Percentiles rank a stretch among this genome's conserved stretches.
phyloP scores from a whole-genome alignment of 1,284 basidiomycete species.

The Termitomyces sp. region DNA sequence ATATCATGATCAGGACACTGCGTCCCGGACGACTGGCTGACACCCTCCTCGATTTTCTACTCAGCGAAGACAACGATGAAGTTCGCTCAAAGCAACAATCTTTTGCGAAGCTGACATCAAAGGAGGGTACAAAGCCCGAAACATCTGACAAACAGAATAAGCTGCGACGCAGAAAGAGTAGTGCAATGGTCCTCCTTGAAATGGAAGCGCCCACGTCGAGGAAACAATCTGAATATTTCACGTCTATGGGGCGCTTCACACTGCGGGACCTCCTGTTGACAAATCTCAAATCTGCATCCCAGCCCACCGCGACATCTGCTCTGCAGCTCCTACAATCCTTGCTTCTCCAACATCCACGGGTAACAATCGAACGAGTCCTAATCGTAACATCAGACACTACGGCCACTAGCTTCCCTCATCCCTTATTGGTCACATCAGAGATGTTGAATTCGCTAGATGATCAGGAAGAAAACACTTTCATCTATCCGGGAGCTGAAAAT shows the following conservation, averaged over 20 bases:
- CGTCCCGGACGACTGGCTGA: conserved; percentile 66
- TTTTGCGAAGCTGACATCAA: conserved; percentile 32
- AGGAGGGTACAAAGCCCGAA: conserved; percentile 30
- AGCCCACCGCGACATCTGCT: conserved; percentile 66
- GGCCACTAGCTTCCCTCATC: conserved; percentile 74
- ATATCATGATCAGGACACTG: conserved; percentile 78
- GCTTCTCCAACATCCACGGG: conserved; percentile 62
- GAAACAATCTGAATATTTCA: conserved; percentile 75
- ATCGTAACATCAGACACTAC: conserved; percentile 61
- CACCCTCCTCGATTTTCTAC: conserved; percentile 72
- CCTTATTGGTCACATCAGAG: conserved; percentile 33
- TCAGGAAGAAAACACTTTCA: conserved; percentile 65
- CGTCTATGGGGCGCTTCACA: conserved; percentile 81
- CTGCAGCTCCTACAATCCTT: conserved; percentile 78
- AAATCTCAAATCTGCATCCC: conserved; percentile 66
- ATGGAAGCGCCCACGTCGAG: conserved; percentile 73
- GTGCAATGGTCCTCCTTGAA: conserved; percentile 79
- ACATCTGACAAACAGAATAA: conserved; percentile 41
- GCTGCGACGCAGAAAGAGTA: conserved; percentile 65
- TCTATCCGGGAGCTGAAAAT: conserved; percentile 53
- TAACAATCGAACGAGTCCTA: conserved; percentile 65
- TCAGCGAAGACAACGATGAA: conserved; percentile 79
- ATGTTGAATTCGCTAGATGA: conserved; percentile 25
- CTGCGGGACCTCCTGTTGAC: conserved; percentile 82
- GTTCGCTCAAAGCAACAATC: conserved; percentile 40